A percentile compares a stretch with the other conserved stretches of the same genome.
Conservation (phyloP, 106 monocot genomes). For the Allium fistulosum region DNA sequence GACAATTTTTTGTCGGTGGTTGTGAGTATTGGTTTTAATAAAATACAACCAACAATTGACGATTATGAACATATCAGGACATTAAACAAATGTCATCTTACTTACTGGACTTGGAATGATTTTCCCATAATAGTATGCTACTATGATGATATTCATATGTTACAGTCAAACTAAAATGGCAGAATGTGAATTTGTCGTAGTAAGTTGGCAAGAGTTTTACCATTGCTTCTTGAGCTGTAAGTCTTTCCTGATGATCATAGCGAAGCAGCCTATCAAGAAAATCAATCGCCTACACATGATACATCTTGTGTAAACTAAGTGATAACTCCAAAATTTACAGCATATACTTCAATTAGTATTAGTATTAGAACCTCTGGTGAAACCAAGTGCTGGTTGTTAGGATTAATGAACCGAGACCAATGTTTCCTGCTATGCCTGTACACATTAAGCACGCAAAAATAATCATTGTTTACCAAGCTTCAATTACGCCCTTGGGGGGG, state of each 20-base stretch:
- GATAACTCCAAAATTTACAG: constrained; percentile 1
- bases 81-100: too few species aligned
- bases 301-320: background rate
- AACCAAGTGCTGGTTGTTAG: constrained; percentile 84
- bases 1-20: too few species aligned
- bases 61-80: too few species aligned
- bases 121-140: background rate
- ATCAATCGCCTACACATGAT: constrained; percentile 65
- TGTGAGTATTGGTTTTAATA: too few species aligned
- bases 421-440: constrained; percentile 88
- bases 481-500: background rate
- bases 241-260: constrained; percentile 87
- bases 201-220: constrained; percentile 20
- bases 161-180: background rate
- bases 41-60: too few species aligned
- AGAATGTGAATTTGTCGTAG: too few species aligned
- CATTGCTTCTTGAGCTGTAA: constrained; percentile 89
- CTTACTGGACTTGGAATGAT: too few species aligned
- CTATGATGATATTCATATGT: background rate
- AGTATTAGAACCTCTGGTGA: constrained; percentile 64
- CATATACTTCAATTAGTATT: background rate
- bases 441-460: constrained; percentile 1
- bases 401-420: constrained; percentile 86
- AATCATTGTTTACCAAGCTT: background rate
- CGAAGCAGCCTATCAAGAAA: constrained; percentile 89